phyloP scores from a whole-genome alignment of 352 stramenopile species.

The Globisporangium ultimum region DNA sequence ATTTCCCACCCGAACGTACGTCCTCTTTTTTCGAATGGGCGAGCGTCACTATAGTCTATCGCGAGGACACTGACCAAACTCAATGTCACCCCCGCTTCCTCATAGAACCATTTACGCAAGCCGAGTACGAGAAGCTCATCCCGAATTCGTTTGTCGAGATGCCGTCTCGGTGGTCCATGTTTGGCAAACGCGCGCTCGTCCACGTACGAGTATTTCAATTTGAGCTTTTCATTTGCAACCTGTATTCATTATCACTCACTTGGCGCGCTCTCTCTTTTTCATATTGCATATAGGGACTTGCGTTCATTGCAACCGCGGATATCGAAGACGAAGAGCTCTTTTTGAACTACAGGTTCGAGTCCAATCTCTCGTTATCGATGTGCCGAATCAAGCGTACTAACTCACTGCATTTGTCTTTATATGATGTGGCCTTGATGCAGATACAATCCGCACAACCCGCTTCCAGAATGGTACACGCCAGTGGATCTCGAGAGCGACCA shows the following conservation, averaged over 20 bases:
- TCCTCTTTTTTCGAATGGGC: neutral
- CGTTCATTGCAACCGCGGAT: constrained; percentile 73
- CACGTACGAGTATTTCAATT: constrained; percentile 37
- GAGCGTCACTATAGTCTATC: too few species aligned
- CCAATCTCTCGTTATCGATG: neutral
- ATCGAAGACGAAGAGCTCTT: constrained; percentile 85
- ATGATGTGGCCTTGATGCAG: constrained; percentile 15
- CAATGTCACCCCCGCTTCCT: too few species aligned
- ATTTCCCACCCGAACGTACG: constrained; percentile 70
- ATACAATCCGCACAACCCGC: constrained; percentile 71
- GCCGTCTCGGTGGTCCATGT: constrained; percentile 77
- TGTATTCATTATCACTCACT: too few species aligned
- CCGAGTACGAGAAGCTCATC: constrained; percentile 63
- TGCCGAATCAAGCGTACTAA: too few species aligned
- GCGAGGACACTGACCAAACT: neutral
- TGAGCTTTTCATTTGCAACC: too few species aligned
- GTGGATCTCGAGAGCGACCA: constrained; percentile 78
- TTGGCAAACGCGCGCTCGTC: constrained; percentile 82
- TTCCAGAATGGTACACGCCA: constrained; percentile 82
- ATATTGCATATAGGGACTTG: constrained; percentile 38
- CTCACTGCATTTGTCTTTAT: neutral
- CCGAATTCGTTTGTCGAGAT: constrained; percentile 81
- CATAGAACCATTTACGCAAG: constrained; percentile 63
- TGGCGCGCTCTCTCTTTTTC: too few species aligned
- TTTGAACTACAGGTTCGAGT: constrained; percentile 63